Evolutionary conservation across 106 monocot species (phyloP).

Genomic region (Dioscorea zingiberensis): DNA sequence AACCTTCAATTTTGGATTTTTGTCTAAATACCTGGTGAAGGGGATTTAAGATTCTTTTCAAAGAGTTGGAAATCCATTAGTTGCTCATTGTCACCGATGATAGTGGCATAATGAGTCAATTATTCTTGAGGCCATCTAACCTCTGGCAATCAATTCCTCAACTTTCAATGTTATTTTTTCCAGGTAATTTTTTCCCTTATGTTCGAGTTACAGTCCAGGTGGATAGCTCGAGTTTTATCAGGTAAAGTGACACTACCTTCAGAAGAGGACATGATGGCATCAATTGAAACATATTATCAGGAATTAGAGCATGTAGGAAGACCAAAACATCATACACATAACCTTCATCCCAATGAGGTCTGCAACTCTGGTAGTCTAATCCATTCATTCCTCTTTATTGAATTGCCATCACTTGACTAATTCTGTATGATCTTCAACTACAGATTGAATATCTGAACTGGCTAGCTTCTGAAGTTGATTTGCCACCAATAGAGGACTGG

Average conservation of each 20-base stretch:
- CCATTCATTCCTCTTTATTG: background rate
- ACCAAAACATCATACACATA: slow-evolving; percentile 23
- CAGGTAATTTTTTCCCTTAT: background rate
- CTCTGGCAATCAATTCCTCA: too few species aligned
- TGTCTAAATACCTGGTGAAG: background rate
- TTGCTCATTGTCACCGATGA: background rate
- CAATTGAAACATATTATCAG: slow-evolving; percentile 9
- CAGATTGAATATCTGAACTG: slow-evolving; percentile 26
- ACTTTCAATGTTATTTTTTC: too few species aligned
- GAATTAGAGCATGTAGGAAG: slow-evolving; percentile 12
- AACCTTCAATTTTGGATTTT: background rate
- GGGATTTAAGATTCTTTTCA: background rate
- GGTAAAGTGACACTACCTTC: slow-evolving; percentile 10
- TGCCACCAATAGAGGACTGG: slow-evolving; percentile 26
- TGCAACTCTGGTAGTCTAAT: background rate
- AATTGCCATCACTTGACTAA: background rate
- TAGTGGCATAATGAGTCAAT: background rate
- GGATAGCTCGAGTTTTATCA: slow-evolving; percentile 33
- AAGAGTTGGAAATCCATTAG: background rate
- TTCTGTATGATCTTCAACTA: background rate
- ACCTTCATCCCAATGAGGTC: slow-evolving; percentile 19
- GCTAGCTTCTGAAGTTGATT: slow-evolving; percentile 21
- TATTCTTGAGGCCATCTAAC: slow-evolving; percentile 2
- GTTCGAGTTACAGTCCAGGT: slow-evolving; percentile 22
- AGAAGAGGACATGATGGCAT: slow-evolving; percentile 24